phyloP scores from a whole-genome alignment of 345 rosid genomes.

The Acer saccharum region DNA sequence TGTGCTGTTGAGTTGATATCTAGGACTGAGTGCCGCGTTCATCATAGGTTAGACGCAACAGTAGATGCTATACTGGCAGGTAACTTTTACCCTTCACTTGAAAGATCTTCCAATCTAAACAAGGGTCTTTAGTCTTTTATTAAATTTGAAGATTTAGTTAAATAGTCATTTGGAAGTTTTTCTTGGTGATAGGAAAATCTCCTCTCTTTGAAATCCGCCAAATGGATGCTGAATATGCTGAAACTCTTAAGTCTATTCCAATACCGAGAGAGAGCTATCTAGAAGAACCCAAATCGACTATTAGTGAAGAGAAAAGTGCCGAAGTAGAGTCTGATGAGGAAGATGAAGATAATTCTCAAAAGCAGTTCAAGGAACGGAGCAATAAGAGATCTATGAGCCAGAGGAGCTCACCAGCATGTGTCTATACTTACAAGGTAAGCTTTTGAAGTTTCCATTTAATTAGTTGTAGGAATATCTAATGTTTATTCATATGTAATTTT shows the following conservation, averaged over 20 bases:
- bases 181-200: slow-evolving; percentile 60
- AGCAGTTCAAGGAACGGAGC: slow-evolving; percentile 32
- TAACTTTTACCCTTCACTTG: slow-evolving; percentile 23
- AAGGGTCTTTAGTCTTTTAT: neutral
- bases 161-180: slow-evolving; percentile 8
- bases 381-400: slow-evolving; percentile 35
- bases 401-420: slow-evolving; percentile 55
- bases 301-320: slow-evolving; percentile 30
- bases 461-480: neutral
- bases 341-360: slow-evolving; percentile 45
- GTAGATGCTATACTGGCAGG: slow-evolving; percentile 92
- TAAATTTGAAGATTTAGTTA: slow-evolving; percentile 9
- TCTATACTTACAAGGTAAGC: slow-evolving; percentile 80
- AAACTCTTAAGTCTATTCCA: slow-evolving; percentile 41
- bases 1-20: slow-evolving; percentile 94
- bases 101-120: neutral
- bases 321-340: slow-evolving; percentile 59
- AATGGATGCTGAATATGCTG: slow-evolving; percentile 48
- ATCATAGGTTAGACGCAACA: slow-evolving; percentile 82
- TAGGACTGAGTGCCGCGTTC: slow-evolving; percentile 77
- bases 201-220: slow-evolving; percentile 77
- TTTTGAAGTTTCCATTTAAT: slow-evolving; percentile 3
- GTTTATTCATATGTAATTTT: neutral
- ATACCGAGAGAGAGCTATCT: slow-evolving; percentile 30
- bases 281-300: slow-evolving; percentile 44